Conservation (phyloP, 805 yeast species). For the Debaryomyces hansenii region DNA sequence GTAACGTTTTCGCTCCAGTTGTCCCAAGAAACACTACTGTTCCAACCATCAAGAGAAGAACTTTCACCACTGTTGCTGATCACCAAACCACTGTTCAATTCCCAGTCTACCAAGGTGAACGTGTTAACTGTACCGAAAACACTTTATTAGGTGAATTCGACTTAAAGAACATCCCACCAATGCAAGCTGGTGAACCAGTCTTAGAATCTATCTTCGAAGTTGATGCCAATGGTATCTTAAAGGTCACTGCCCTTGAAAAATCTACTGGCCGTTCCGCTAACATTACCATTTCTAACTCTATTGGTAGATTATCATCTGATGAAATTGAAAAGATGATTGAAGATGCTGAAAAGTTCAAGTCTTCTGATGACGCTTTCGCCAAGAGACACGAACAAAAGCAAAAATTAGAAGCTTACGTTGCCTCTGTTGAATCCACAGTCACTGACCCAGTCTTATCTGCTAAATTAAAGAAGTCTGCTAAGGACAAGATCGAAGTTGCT, state of each 20-base stretch:
- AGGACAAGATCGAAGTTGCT: slow-evolving; percentile 97
- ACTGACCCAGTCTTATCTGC: slow-evolving; percentile 98
- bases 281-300: slow-evolving; percentile 51
- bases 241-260: slow-evolving; percentile 51
- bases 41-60: slow-evolving; percentile 52
- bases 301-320: slow-evolving; percentile 50
- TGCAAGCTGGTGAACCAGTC: slow-evolving; percentile 53
- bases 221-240: slow-evolving; percentile 52
- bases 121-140: slow-evolving; percentile 52
- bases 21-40: slow-evolving; percentile 54
- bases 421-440: slow-evolving; percentile 91
- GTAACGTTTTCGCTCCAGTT: slow-evolving; percentile 51
- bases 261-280: slow-evolving; percentile 51
- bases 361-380: slow-evolving; percentile 98
- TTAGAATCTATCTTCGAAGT: slow-evolving; percentile 51
- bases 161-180: slow-evolving; percentile 52
- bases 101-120: slow-evolving; percentile 55
- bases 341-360: slow-evolving; percentile 71
- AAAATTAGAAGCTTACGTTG: slow-evolving; percentile 97
- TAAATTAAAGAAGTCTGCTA: slow-evolving; percentile 95
- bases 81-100: slow-evolving; percentile 51
- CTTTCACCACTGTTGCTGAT: slow-evolving; percentile 52
- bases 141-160: slow-evolving; percentile 52
- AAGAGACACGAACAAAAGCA: slow-evolving; percentile 99
- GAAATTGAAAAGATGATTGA: slow-evolving; percentile 50